phyloP scores from a whole-genome alignment of 805 yeast genomes.

The Groenewaldozyma tartarivorans region DNA sequence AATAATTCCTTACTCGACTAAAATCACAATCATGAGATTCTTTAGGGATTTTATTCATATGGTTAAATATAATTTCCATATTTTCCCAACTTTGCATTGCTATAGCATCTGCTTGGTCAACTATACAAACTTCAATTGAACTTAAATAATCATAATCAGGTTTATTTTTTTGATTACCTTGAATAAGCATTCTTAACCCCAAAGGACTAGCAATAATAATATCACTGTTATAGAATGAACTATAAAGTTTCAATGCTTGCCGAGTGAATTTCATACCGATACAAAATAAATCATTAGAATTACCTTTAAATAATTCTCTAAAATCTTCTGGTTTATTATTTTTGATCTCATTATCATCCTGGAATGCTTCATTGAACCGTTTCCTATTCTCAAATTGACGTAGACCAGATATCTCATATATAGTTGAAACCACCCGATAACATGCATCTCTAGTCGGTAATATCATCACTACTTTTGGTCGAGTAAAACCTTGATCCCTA shows the following conservation, averaged over 20 bases:
- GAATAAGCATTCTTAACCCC: slow-evolving; percentile 73
- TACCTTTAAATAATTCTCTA: slow-evolving; percentile 70
- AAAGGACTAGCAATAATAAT: slow-evolving; percentile 85
- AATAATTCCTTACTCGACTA: slow-evolving; percentile 86
- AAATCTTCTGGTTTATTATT: slow-evolving; percentile 74
- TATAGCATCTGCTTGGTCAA: slow-evolving; percentile 79
- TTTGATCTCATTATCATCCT: slow-evolving; percentile 39
- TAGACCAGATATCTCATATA: slow-evolving; percentile 55
- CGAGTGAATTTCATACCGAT: slow-evolving; percentile 87
- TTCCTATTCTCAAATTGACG: slow-evolving; percentile 74
- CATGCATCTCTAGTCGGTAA: slow-evolving; percentile 80
- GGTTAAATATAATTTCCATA: slow-evolving; percentile 53
- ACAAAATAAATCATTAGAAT: slow-evolving; percentile 84
- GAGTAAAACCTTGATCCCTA: slow-evolving; percentile 90
- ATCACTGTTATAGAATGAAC: slow-evolving; percentile 79
- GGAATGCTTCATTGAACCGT: slow-evolving; percentile 65
- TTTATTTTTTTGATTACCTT: slow-evolving; percentile 44
- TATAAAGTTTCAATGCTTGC: slow-evolving; percentile 72
- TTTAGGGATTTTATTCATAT: slow-evolving; percentile 68
- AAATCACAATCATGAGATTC: slow-evolving; percentile 80
- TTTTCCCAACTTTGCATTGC: slow-evolving; percentile 94
- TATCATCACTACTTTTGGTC: slow-evolving; percentile 78
- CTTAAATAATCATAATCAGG: slow-evolving; percentile 74
- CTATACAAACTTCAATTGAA: slow-evolving; percentile 71
- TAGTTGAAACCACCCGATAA: slow-evolving; percentile 51